Base-by-base conservation (phyloP, 176 grass and related monocot genomes). In the Bonia amplexicaulis region DNA sequence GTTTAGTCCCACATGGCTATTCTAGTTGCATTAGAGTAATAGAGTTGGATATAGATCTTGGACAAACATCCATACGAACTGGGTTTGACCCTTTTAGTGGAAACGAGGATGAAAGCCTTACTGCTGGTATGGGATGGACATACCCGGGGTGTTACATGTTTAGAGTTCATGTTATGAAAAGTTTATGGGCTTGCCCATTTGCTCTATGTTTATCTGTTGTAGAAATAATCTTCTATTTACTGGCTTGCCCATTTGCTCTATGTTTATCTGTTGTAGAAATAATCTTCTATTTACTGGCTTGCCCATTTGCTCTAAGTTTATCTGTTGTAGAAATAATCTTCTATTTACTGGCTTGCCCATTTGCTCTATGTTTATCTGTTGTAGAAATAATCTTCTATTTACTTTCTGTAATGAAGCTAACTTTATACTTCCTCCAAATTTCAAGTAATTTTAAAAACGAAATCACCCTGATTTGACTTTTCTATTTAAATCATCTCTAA, bases 1-100 rank as follows among this genome's bases (percentile, higher is more conserved):
- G 65, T 77, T 80, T 88, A 49, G 19, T 82, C 45, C 73, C 53
- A 71, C 12, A 42, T 77, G 15, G 45, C 73, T 76, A 71, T 52
- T 52, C 31, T 49, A 71, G 42, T 26, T 58, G 79, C 51, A 19
- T 66, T 55, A 41, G 22, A 69, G 27, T 68, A 17, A 80, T 35
- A 61, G 22, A 52, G 47, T 81, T 25, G 20, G 33, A 69, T 69
- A 40, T 69, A 41, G 64, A 67, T 46, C 12, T 25, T 53, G 48
- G 58, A 55, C 20, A 22, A 9, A 48, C 22, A 48, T 26, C 78
- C 64, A 25, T 79, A 49, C 17, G 4, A 31, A 37, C 16, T 49
- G 44, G 37, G 42, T 65, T 65, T 79, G 23, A 79, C 45, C 16
- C 42, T 65, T 60, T 48, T 65, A 79, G 42, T 46, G 59, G 42